A percentile compares a stretch with the other conserved stretches of the same genome.
Conservation (phyloP, 2,329 filamentous ascomycete species). For the Fusarium euwallaceae region DNA sequence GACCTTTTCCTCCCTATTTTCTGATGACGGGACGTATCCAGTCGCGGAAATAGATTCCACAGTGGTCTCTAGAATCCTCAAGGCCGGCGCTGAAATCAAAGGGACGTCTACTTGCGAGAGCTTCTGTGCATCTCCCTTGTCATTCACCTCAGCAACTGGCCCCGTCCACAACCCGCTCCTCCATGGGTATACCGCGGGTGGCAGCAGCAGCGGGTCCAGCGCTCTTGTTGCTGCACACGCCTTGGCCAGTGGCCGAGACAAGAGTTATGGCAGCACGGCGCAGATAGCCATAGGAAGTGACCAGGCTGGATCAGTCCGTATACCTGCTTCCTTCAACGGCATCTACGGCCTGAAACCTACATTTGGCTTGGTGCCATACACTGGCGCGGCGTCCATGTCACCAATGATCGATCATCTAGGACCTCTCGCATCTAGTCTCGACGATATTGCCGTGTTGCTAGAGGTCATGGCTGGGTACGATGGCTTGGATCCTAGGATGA, state of each 20-base stretch:
- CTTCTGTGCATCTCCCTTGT: conserved; percentile 48
- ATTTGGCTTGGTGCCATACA: conserved; percentile 59
- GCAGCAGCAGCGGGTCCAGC: conserved; percentile 51
- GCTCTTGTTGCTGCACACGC: conserved; percentile 44
- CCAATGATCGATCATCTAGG: conserved; percentile 61
- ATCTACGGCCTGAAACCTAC: conserved; percentile 56
- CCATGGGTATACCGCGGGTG: conserved; percentile 45
- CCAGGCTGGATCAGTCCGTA: conserved; percentile 50
- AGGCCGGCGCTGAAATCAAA: conserved; percentile 43
- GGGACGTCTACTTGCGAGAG: conserved; percentile 49
- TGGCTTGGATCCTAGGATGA: conserved; percentile 58
- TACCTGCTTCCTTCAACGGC: conserved; percentile 49
- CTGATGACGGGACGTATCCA: conserved; percentile 26
- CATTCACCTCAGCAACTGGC: conserved; percentile 46
- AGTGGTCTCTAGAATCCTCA: conserved; percentile 43
- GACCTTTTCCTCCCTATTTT: conserved; percentile 16
- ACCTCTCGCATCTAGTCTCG: conserved; percentile 56
- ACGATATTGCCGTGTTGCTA: conserved; percentile 50
- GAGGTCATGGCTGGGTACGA: conserved; percentile 60
- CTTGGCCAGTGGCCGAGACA: neutral
- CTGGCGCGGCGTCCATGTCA: conserved; percentile 55
- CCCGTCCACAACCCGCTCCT: conserved; percentile 47
- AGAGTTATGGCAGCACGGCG: conserved; percentile 24
- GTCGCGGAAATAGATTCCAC: conserved; percentile 37
- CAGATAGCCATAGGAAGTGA: conserved; percentile 50